Evolutionary conservation across 129 eudicot species (phyloP).

Genomic region (Artemisia argyi): DNA sequence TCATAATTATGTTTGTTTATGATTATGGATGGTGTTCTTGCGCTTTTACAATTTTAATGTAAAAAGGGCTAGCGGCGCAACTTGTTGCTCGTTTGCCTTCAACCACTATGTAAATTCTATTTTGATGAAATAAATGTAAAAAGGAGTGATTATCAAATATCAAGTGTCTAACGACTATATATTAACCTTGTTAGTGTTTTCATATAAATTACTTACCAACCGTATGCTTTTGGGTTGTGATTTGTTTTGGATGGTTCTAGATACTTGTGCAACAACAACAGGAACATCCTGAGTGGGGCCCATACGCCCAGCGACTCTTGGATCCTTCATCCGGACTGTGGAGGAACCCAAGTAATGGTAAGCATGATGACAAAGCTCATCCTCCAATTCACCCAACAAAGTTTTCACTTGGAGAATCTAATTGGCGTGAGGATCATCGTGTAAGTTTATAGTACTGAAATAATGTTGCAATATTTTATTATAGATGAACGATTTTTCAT

Average conservation of each 20-base stretch:
- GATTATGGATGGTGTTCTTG: too few species aligned
- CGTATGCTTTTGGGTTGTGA: not conserved
- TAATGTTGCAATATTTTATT: constrained; percentile 19
- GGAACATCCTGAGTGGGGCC: constrained; percentile 78
- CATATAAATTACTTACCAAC: not conserved
- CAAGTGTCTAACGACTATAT: not conserved
- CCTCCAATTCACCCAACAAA: constrained; percentile 99
- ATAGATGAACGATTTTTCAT: constrained; percentile 1
- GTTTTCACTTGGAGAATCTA: constrained; percentile 83
- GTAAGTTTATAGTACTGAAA: constrained; percentile 26
- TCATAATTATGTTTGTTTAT: not conserved
- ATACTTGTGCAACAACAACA: constrained; percentile 90
- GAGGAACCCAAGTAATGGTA: constrained; percentile 83
- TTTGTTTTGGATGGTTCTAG: constrained; percentile 38
- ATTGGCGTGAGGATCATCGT: constrained; percentile 92
- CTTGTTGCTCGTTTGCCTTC: too few species aligned
- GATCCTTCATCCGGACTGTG: constrained; percentile 89
- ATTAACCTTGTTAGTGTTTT: not conserved
- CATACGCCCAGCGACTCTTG: constrained; percentile 75
- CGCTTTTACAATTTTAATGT: too few species aligned
- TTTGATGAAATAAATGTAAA: too few species aligned
- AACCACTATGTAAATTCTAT: too few species aligned
- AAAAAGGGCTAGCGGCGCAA: too few species aligned
- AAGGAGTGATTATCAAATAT: too few species aligned
- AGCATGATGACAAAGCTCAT: constrained; percentile 98